These are phyloP conservation scores for Aspergillus cristatus DNA, from an alignment of 495 filamentous ascomycete species.

Conservation along the genomic window DNA sequence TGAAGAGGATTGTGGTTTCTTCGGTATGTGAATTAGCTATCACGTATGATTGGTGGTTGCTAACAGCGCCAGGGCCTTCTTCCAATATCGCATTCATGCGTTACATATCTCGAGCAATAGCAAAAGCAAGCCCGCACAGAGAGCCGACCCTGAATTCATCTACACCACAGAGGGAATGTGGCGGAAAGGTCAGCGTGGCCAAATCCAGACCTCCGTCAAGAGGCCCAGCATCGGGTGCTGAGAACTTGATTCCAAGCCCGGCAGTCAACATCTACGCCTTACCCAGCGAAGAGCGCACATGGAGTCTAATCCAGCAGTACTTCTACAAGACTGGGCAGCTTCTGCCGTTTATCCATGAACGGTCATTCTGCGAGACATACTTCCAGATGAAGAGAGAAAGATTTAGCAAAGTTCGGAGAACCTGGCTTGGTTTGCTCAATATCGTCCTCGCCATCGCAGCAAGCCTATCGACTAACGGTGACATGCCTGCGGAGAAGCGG, in stretches of 20 bases:
- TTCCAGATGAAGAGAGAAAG: constrained; percentile 19
- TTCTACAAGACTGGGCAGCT: constrained; percentile 34
- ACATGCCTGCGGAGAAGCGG: constrained; percentile 5
- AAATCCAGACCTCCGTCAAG: not conserved
- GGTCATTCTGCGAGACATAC: constrained; percentile 28
- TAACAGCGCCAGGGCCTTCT: constrained; percentile 29
- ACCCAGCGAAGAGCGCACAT: constrained; percentile 13
- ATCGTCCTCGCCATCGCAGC: constrained; percentile 67
- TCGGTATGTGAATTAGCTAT: constrained; percentile 24
- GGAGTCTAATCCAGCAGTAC: constrained; percentile 20
- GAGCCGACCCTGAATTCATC: not conserved
- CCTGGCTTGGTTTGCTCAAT: constrained; percentile 63
- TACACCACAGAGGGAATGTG: constrained; percentile 16
- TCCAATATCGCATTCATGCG: constrained; percentile 41
- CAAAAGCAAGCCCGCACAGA: not conserved
- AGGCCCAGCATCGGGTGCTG: too few species aligned
- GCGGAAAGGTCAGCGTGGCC: constrained; percentile 14
- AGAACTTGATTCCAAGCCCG: too few species aligned
- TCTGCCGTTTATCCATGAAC: constrained; percentile 30
- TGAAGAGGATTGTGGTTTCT: constrained; percentile 39
- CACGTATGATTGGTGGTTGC: not conserved
- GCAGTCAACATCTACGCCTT: constrained; percentile 13
- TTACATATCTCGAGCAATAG: constrained; percentile 22
- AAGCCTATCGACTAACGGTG: constrained; percentile 40
- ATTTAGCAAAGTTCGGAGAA: constrained; percentile 25